Conservation (phyloP, 768 basidiomycete genomes). For the Tubosaeta brunneosetosa region DNA sequence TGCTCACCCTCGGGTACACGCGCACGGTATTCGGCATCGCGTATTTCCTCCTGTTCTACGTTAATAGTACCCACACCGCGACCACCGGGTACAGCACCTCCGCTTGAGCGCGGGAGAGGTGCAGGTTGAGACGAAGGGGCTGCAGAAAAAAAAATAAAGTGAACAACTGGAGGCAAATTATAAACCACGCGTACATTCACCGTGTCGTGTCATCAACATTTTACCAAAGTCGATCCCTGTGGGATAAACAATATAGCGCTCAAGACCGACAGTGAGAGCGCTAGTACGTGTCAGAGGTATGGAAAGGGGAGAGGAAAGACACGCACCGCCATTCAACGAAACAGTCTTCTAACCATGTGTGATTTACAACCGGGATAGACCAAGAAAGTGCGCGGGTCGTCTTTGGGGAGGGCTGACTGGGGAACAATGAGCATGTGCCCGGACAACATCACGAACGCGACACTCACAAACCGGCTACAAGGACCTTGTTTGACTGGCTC, state of each 20-base stretch:
- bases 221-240: slow-evolving; percentile 60
- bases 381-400: slow-evolving; percentile 69
- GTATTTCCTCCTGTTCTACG: slow-evolving; percentile 19
- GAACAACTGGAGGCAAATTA: neutral
- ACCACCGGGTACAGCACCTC: slow-evolving; percentile 29
- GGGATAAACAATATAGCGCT: slow-evolving; percentile 69
- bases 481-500: slow-evolving; percentile 68
- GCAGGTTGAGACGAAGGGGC: slow-evolving; percentile 7
- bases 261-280: slow-evolving; percentile 54
- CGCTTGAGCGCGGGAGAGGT: slow-evolving; percentile 1
- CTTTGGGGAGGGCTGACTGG: slow-evolving; percentile 48
- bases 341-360: slow-evolving; percentile 89
- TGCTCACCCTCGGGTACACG: neutral
- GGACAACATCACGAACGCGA: neutral
- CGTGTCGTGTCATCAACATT: slow-evolving; percentile 28
- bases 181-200: slow-evolving; percentile 11
- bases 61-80: slow-evolving; percentile 23
- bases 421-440: neutral
- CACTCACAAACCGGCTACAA: slow-evolving; percentile 81
- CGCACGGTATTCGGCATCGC: slow-evolving; percentile 11
- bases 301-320: neutral
- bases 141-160: neutral
- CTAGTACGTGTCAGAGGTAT: slow-evolving; percentile 11
- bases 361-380: slow-evolving; percentile 85
- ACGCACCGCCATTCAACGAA: slow-evolving; percentile 65